These are phyloP conservation scores for Colletotrichum shisoi DNA, from an alignment of 2,329 filamentous ascomycete species.

Conservation along the genomic window DNA sequence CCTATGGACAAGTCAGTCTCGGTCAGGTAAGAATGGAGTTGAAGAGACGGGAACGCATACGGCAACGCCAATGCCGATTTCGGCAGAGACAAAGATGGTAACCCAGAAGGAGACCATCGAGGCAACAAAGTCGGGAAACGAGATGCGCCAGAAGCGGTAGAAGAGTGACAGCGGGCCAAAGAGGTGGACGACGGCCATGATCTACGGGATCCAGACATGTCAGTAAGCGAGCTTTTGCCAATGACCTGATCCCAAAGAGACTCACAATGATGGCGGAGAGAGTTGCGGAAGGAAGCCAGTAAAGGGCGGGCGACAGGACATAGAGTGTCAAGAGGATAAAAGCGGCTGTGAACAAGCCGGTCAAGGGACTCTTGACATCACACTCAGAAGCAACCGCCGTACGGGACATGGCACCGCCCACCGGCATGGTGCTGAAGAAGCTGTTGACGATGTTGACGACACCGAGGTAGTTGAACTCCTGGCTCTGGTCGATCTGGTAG, in stretches of 20 bases:
- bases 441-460: constrained; percentile 70
- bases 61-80: constrained; percentile 66
- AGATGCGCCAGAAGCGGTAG: constrained; percentile 71
- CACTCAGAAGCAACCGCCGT: constrained; percentile 73
- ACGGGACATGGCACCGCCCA: constrained; percentile 72
- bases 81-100: constrained; percentile 67
- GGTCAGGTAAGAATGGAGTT: background rate
- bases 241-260: constrained; percentile 51
- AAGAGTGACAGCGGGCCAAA: constrained; percentile 54
- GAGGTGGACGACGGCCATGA: constrained; percentile 35
- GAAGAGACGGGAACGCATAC: constrained; percentile 41
- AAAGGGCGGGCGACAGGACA: constrained; percentile 66
- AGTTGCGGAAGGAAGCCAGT: constrained; percentile 72
- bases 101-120: constrained; percentile 72
- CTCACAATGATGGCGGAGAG: constrained; percentile 73
- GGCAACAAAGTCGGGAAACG: constrained; percentile 69
- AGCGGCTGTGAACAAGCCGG: constrained; percentile 66
- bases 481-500: constrained; percentile 69
- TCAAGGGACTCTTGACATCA: constrained; percentile 68
- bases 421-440: constrained; percentile 70
- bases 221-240: background rate
- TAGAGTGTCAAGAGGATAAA: constrained; percentile 70
- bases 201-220: background rate
- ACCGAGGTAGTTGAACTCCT: constrained; percentile 71
- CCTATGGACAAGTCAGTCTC: background rate